phyloP scores from a whole-genome alignment of 2,329 filamentous ascomycete species.

The Trichophaea hybrida region DNA sequence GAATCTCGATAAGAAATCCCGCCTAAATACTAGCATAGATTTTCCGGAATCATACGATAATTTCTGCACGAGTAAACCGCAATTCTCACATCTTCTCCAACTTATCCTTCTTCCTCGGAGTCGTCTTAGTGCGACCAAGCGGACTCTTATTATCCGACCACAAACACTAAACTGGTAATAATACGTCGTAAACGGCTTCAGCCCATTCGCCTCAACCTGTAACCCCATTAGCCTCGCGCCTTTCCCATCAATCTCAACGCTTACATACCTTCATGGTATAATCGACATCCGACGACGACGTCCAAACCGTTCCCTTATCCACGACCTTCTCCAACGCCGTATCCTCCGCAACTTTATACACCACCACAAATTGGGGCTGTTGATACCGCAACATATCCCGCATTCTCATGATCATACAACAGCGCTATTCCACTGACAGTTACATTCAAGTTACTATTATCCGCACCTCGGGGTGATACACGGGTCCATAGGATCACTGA shows the following conservation, averaged over 20 bases:
- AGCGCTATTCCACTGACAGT: slow-evolving; percentile 32
- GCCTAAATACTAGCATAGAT: no score
- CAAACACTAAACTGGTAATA: slow-evolving; percentile 60
- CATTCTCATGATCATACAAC: slow-evolving; percentile 38
- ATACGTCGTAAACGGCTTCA: slow-evolving; percentile 51
- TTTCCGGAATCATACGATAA: no score
- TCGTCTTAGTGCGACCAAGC: slow-evolving; percentile 55
- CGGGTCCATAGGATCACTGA: slow-evolving; percentile 36
- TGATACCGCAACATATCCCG: slow-evolving; percentile 38
- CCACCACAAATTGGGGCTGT: slow-evolving; percentile 51
- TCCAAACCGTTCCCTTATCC: slow-evolving; percentile 47
- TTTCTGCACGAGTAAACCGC: slow-evolving; percentile 61
- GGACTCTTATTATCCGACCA: slow-evolving; percentile 44
- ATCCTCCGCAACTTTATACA: slow-evolving; percentile 46
- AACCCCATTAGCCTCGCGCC: neutral
- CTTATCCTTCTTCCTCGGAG: slow-evolving; percentile 42
- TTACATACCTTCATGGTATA: slow-evolving; percentile 52
- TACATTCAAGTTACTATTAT: slow-evolving; percentile 32
- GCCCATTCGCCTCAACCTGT: slow-evolving; percentile 48
- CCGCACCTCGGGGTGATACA: slow-evolving; percentile 30
- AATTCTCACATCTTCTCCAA: slow-evolving; percentile 44
- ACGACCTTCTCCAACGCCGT: slow-evolving; percentile 37
- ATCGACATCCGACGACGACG: slow-evolving; percentile 58
- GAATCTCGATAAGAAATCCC: no score
- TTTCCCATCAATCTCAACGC: neutral